phyloP scores from a whole-genome alignment of 257 asterid species.

The Forsythia suspensa region DNA sequence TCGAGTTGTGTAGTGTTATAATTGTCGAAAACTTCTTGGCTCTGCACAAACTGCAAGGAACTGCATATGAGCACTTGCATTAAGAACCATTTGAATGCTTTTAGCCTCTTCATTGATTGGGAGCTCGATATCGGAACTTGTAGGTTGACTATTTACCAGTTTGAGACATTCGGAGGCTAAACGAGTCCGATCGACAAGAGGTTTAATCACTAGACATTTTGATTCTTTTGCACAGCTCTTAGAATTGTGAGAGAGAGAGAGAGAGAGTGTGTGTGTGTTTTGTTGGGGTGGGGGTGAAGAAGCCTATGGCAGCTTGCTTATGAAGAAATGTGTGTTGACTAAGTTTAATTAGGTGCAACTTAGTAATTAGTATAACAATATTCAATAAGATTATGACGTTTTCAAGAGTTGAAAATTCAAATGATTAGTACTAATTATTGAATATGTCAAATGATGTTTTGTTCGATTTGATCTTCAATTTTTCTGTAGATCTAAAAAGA shows the following conservation, averaged over 20 bases:
- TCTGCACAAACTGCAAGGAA: constrained; percentile 31
- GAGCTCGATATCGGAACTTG: background rate
- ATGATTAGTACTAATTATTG: background rate
- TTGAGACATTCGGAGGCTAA: background rate
- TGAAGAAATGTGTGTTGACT: constrained; percentile 15
- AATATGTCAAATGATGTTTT: background rate
- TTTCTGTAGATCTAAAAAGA: too few species aligned
- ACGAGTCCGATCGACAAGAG: background rate
- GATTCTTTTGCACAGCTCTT: background rate
- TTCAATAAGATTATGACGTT: constrained; percentile 3
- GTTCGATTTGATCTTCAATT: constrained; percentile 7
- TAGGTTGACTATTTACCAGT: background rate
- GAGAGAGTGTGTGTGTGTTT: too few species aligned
- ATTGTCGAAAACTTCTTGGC: constrained; percentile 36
- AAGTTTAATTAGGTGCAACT: background rate
- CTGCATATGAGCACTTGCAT: constrained; percentile 21
- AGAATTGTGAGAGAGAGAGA: too few species aligned
- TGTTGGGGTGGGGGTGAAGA: background rate
- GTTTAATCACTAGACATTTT: background rate
- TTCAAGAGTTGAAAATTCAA: constrained; percentile 22
- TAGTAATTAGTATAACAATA: constrained; percentile 4
- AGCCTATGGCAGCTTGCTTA: background rate
- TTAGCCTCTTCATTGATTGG: constrained; percentile 1
- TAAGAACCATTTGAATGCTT: background rate
- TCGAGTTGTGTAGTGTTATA: constrained; percentile 31